Conservation (phyloP, 1,284 basidiomycete genomes). For the Microbotryomycetes sp. region DNA sequence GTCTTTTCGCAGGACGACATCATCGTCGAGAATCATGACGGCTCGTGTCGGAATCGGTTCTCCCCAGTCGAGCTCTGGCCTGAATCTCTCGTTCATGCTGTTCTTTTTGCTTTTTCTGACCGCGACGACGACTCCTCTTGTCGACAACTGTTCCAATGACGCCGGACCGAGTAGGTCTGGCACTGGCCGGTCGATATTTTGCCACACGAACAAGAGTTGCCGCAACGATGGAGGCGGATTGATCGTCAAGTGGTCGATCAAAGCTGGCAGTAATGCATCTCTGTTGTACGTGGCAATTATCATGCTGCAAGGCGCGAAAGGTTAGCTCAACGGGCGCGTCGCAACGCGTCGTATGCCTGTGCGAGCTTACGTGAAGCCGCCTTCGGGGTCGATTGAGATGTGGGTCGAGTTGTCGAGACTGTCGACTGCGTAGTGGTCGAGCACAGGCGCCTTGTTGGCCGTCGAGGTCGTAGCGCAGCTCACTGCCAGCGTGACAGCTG, state of each 20-base stretch:
- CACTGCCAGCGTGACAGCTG: too few species aligned
- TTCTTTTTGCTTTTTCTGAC: constrained; percentile 24
- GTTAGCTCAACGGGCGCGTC: not conserved
- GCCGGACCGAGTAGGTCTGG: constrained; percentile 16
- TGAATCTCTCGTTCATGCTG: constrained; percentile 33
- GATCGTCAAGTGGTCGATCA: constrained; percentile 25
- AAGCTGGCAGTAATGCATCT: constrained; percentile 9
- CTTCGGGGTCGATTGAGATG: not conserved
- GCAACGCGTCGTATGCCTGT: not conserved
- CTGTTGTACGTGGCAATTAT: constrained; percentile 32
- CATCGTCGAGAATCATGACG: constrained; percentile 33
- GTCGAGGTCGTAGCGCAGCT: too few species aligned
- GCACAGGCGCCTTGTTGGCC: not conserved
- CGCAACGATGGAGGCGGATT: constrained; percentile 21
- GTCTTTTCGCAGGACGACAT: constrained; percentile 20
- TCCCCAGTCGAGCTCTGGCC: constrained; percentile 20
- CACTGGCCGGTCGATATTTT: constrained; percentile 20
- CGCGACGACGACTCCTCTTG: constrained; percentile 14
- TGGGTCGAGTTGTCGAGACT: not conserved
- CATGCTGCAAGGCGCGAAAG: constrained; percentile 13
- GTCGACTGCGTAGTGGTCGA: not conserved
- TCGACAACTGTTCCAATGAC: constrained; percentile 10
- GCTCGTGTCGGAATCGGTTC: constrained; percentile 17
- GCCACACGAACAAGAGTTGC: constrained; percentile 31
- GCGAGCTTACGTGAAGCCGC: not conserved